phyloP scores from a whole-genome alignment of 495 filamentous ascomycete species.

The Usnea hakonensis region DNA sequence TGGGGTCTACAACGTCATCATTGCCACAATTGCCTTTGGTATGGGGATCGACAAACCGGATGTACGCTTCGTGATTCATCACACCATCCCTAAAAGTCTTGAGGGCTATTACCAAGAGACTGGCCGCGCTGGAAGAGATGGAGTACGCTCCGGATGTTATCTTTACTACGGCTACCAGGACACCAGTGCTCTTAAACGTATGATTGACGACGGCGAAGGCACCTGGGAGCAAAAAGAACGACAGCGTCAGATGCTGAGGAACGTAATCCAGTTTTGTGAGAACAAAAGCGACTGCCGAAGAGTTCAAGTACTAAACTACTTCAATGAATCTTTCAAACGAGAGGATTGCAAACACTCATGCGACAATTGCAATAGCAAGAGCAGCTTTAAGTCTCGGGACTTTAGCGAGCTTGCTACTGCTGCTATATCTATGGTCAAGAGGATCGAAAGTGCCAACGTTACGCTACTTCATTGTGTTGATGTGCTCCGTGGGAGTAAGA shows the following conservation, averaged over 20 bases:
- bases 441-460: conserved; percentile 45
- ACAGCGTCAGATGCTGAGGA: conserved; percentile 74
- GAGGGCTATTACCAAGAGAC: conserved; percentile 99
- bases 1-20: conserved; percentile 74
- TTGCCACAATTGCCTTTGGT: conserved; percentile 98
- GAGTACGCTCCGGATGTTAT: conserved; percentile 77
- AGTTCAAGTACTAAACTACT: conserved; percentile 83
- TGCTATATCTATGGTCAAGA: conserved; percentile 57
- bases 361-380: conserved; percentile 76
- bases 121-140: conserved; percentile 87
- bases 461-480: conserved; percentile 51
- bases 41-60: conserved; percentile 99
- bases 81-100: conserved; percentile 85
- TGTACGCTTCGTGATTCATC: conserved; percentile 91
- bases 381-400: conserved; percentile 60
- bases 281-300: conserved; percentile 79
- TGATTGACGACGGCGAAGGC: conserved; percentile 76
- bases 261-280: conserved; percentile 79
- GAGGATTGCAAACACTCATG: conserved; percentile 66
- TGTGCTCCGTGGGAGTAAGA: conserved; percentile 50
- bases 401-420: conserved; percentile 64
- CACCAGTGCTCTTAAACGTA: conserved; percentile 49
- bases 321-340: conserved; percentile 70
- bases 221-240: conserved; percentile 69
- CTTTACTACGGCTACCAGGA: conserved; percentile 81